Base-by-base conservation (phyloP, 2,329 filamentous ascomycete genomes). In the Colletotrichum sp. region DNA sequence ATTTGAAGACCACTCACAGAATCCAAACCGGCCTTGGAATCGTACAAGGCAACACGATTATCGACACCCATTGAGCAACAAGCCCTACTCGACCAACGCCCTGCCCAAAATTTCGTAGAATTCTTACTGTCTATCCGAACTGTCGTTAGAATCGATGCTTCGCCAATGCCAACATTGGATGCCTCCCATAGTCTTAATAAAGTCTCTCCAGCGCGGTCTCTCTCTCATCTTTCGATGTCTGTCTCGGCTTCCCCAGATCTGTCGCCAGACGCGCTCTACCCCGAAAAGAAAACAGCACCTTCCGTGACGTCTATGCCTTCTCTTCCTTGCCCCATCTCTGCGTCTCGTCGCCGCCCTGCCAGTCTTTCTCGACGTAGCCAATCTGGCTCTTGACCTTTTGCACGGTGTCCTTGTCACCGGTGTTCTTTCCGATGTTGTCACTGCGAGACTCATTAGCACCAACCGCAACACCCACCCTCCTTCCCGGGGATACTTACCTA, bases 361-460 rank as follows among this genome's bases (percentile, higher is more conserved):
- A 98, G 32, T 92, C 89, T 80, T 94, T 93, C 86, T 99, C 96
- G 6, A 93, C 89, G 82, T 99, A 99, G 0, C 96, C 96, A 57
- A 98, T 89, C 77, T 94, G 90, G 81, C 91, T 89, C 90, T 99
- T 99, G 77, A 99, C 96, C 79, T 93, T 92, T 72, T 93, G 89
- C 0, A 99, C 95, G 2, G 94, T 95, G 24, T 89, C 89, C 80
- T 92, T 92, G 82, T 98, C 94, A 9, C 97, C 97, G 0, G 96
- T 99, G 82, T 99, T 99, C 89, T 99, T 99, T 62, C 96, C 92
- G 78, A 93, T 90, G 82, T 99, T 98, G 84, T 96, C 94, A 78
- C 90, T 91, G 63, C 15, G 5, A 16, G 26, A 64, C 8, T 2
- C 18, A 34, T 80, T 68, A 78, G 77, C 36, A 63, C 5, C 15